Conservation (phyloP, 805 yeast species). For the Suhomyces sp. region DNA sequence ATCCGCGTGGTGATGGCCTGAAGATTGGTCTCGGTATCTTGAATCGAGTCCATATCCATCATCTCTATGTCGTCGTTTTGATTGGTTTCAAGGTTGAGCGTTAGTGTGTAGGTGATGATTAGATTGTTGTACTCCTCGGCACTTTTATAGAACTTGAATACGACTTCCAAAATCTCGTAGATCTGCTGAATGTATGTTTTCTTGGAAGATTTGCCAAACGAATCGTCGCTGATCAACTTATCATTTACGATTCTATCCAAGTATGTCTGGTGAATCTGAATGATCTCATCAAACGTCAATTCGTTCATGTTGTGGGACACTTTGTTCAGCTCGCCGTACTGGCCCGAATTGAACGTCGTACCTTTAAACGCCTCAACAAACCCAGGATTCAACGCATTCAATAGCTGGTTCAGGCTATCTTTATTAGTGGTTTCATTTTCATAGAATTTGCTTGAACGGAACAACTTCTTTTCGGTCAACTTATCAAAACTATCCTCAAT, state of each 20-base stretch:
- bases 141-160: conserved; percentile 31
- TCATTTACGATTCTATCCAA: conserved; percentile 21
- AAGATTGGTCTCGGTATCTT: conserved; percentile 22
- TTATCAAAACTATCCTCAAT: conserved; percentile 40
- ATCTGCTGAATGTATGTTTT: conserved; percentile 30
- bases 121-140: conserved; percentile 32
- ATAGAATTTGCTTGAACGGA: conserved; percentile 11
- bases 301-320: conserved; percentile 20
- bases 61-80: conserved; percentile 28
- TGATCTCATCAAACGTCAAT: conserved; percentile 50
- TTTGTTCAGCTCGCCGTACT: neutral
- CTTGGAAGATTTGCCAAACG: conserved; percentile 28
- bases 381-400: conserved; percentile 10
- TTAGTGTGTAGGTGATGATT: conserved; percentile 25
- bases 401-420: conserved; percentile 9
- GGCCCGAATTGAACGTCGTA: neutral
- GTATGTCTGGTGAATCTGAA: conserved; percentile 30
- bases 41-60: conserved; percentile 16
- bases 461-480: conserved; percentile 21
- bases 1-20: conserved; percentile 40
- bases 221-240: conserved; percentile 31
- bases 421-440: conserved; percentile 7
- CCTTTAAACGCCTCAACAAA: conserved; percentile 8
- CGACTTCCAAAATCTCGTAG: conserved; percentile 28
- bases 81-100: conserved; percentile 25